Conservation (phyloP, 345 rosid species). For the Citrus hindsii region DNA sequence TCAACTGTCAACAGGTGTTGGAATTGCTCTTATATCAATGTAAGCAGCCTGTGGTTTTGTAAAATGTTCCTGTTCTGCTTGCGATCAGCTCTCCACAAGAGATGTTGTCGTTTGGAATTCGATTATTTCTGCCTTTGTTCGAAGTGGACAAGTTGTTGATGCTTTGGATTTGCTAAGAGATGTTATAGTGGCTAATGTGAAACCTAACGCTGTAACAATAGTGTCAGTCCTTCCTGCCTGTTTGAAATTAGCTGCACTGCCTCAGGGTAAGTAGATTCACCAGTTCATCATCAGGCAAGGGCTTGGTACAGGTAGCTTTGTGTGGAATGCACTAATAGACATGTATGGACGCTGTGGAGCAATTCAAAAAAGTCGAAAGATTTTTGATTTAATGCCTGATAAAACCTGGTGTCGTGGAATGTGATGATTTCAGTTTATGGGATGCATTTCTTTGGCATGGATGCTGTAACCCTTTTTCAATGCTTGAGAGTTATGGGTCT, state of each 20-base stretch:
- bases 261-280: constrained; percentile 44
- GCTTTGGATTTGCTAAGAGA: constrained; percentile 29
- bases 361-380: constrained; percentile 18
- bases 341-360: constrained; percentile 31
- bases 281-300: constrained; percentile 30
- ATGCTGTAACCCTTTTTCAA: constrained; percentile 27
- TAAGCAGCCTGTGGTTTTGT: constrained; percentile 27
- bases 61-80: constrained; percentile 19
- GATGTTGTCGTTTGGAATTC: constrained; percentile 35
- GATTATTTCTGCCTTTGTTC: constrained; percentile 26
- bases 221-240: constrained; percentile 37
- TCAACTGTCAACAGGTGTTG: constrained; percentile 23
- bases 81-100: constrained; percentile 24
- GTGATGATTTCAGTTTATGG: constrained; percentile 30
- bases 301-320: constrained; percentile 22
- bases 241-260: constrained; percentile 34
- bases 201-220: constrained; percentile 33
- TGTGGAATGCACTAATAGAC: constrained; percentile 22
- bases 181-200: constrained; percentile 21
- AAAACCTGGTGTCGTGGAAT: constrained; percentile 28
- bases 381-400: constrained; percentile 20
- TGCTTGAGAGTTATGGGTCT: constrained; percentile 20
- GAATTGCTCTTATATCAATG: constrained; percentile 32
- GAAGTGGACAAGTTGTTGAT: constrained; percentile 15
- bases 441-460: constrained; percentile 26